Base-by-base conservation (phyloP, 176 grass and related monocot species). In the Metroxylon sagu region DNA sequence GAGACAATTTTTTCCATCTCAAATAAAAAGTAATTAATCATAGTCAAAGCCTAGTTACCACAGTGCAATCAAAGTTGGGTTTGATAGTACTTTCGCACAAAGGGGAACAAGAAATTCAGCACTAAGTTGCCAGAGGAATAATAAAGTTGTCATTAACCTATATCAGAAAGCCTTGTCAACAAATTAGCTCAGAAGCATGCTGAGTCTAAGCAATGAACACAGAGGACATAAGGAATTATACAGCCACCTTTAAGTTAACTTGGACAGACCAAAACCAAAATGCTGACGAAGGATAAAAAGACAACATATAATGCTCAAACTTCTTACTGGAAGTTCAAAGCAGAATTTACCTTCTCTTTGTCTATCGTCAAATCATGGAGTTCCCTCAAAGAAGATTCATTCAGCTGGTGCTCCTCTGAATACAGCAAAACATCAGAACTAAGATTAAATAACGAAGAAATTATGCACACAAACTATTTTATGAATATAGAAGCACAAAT, bases 401-500 rank as follows among this genome's bases (percentile, higher is more conserved):
- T 89, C 76, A 54, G 69, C 56, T 98, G 82, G 43, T 57, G 70
- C 78, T 89, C 84, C 74, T 98, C 88, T 98, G 54, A 49, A 71
- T 3, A 55, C 14, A 80, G 31, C 26, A 52, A 39, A 29, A 83
- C 43, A 85, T 29, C 71, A 25, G 27, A 73, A 5, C 85, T 49
- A 5, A 55, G 18, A 62, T 56, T 29, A 62, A 48, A 74, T 5
- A 74, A 84, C 52, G 25, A 15, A 67, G 8, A 25, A 19, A 16
- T 43, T 43, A 8, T 43, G 35, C 35, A 7, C 35, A 43, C 35
- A 43, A 43, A 43, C 8, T 43, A 43, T 43, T 43, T 43, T 43
- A 43, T 14, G 8, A 43, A 43, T 35, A 21, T 5, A 26, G 28
- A 72, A 19, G 16, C 35, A 18, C 49, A 59, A 1, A 26, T 10